Evolutionary conservation across 148 eudicot genomes (phyloP), one percentile per base, ranked within the genome.

Genomic region (Simmondsia chinensis): DNA sequence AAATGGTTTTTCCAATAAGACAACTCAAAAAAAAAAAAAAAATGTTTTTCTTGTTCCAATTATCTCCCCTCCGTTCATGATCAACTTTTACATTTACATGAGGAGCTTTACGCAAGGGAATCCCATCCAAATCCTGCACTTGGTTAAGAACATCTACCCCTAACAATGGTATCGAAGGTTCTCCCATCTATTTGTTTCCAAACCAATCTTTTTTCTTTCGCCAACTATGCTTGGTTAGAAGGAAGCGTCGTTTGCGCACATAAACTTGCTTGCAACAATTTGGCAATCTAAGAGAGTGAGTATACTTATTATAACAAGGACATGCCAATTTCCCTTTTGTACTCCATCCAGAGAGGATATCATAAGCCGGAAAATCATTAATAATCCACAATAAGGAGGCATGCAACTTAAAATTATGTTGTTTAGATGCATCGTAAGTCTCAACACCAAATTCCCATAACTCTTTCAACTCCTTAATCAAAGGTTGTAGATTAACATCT

Each of bases 311-410:
- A n/a, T n/a, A n/a, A n/a, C n/a, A n/a, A n/a, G n/a, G n/a, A n/a
- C n/a, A n/a, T n/a, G n/a, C n/a, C n/a, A n/a, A n/a, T n/a, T n/a
- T n/a, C n/a, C n/a, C n/a, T n/a, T n/a, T n/a, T n/a, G n/a, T n/a
- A n/a, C 39, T 41, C 57, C 44, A 60, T 4, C 65, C 43, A 15
- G 50, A 60, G 25, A 60, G 23, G 18, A 48, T 50, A 0, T 17
- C 41, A 39, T 62, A 39, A 2, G 67, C 67, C 0, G 48, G 54
- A 46, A 54, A 62, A 44, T 62, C 41, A 36, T 38, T 44, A n/a
- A 62, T 54, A 0, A 60, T 62, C 55, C 60, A 61, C 14, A 45
- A 6, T 0, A 60, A 15, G 9, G 42, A 18, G 7, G 33, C 65
- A 13, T 20, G 26, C 6, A 60, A 20, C 0, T 7, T 9, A 18